A percentile compares a stretch with the other conserved stretches of the same genome.
Evolutionary conservation across 352 stramenopile species (phyloP).

Genomic region (Hyaloperonospora brassicae): DNA sequence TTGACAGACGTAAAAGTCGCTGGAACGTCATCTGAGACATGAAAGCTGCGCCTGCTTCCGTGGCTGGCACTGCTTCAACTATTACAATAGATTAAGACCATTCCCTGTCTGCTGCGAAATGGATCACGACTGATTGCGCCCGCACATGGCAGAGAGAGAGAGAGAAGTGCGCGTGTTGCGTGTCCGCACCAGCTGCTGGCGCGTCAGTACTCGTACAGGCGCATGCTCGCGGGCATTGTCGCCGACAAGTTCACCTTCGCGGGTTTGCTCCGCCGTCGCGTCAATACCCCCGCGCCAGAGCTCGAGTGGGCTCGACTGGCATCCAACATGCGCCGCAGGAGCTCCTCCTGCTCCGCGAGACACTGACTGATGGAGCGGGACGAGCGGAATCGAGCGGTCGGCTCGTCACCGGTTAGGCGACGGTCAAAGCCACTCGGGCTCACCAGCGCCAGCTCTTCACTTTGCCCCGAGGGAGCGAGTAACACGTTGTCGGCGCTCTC

Average conservation of each 20-base stretch:
- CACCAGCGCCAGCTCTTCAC: constrained; percentile 9
- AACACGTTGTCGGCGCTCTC: constrained; percentile 4
- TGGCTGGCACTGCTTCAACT: no score
- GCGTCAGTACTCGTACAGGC: constrained; percentile 12
- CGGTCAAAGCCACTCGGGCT: constrained; percentile 14
- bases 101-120: no score
- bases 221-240: constrained; percentile 20
- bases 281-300: constrained; percentile 7
- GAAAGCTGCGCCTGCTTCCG: no score
- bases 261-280: constrained; percentile 2
- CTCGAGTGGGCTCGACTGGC: constrained; percentile 22
- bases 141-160: no score
- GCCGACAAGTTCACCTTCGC: constrained; percentile 18
- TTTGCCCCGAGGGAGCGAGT: constrained; percentile 9
- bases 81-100: no score
- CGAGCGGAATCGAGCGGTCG: constrained; percentile 12
- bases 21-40: background rate
- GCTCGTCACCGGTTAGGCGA: constrained; percentile 13
- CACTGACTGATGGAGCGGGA: constrained; percentile 36
- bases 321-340: constrained; percentile 33
- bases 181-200: no score
- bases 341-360: constrained; percentile 34
- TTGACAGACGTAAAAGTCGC: background rate
- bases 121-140: no score
- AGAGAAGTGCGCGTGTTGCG: no score